Conservation (phyloP, 1,139 yeast species). For the Pichia sp. region DNA sequence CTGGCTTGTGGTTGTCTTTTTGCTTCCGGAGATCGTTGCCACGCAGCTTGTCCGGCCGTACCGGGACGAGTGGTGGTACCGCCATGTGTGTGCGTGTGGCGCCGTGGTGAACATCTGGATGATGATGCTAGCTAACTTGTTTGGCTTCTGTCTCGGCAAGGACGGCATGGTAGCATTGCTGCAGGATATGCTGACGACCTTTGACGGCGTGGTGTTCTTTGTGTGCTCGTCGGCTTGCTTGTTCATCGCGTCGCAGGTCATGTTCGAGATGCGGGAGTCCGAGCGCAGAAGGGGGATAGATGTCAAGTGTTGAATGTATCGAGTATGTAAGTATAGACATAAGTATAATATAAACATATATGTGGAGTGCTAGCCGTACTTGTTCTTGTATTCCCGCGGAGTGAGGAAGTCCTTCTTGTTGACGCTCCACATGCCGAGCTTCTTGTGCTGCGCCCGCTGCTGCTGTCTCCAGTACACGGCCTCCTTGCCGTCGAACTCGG, state of each 20-base stretch:
- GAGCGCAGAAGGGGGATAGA: slow-evolving; percentile 82
- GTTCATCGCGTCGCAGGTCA: slow-evolving; percentile 83
- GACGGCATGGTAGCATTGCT: slow-evolving; percentile 74
- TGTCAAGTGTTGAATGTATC: slow-evolving; percentile 50
- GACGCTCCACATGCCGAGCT: slow-evolving; percentile 70
- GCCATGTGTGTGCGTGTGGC: slow-evolving; percentile 80
- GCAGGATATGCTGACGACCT: slow-evolving; percentile 65
- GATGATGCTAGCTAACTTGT: slow-evolving; percentile 96
- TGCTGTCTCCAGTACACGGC: slow-evolving; percentile 55
- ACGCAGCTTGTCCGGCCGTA: slow-evolving; percentile 43
- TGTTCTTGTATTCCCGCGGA: slow-evolving; percentile 76
- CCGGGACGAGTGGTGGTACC: slow-evolving; percentile 59
- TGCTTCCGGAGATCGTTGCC: slow-evolving; percentile 82
- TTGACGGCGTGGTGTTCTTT: slow-evolving; percentile 63
- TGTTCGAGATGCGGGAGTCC: slow-evolving; percentile 87
- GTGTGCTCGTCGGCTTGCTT: slow-evolving; percentile 60
- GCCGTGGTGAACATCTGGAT: slow-evolving; percentile 90
- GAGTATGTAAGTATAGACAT: background rate
- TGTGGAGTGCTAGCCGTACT: slow-evolving; percentile 17
- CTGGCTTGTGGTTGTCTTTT: slow-evolving; percentile 82
- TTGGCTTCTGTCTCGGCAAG: slow-evolving; percentile 88
- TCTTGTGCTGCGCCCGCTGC: slow-evolving; percentile 48
- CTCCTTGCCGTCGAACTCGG: slow-evolving; percentile 82
- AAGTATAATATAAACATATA: background rate
- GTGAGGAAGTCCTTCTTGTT: slow-evolving; percentile 46